Conservation (phyloP, 2,329 filamentous ascomycete species). For the Alternaria sp. region DNA sequence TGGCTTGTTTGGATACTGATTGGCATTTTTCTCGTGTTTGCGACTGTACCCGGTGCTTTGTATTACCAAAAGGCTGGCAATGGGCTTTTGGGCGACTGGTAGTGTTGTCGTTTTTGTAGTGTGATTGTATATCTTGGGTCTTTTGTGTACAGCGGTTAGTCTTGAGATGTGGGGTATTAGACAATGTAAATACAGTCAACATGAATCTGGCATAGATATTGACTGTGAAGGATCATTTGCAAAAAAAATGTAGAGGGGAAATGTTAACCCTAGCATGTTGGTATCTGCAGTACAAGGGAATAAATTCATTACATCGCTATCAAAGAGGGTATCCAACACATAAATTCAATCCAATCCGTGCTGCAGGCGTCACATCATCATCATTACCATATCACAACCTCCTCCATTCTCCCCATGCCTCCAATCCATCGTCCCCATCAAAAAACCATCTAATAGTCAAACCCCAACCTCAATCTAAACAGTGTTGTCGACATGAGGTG, state of each 20-base stretch:
- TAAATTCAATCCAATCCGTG: not conserved
- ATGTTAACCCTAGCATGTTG: not conserved
- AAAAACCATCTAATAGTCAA: not conserved
- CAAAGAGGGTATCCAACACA: not conserved
- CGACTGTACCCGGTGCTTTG: constrained; percentile 1
- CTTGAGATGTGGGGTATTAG: too few species aligned
- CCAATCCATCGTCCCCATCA: not conserved
- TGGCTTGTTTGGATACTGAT: constrained; percentile 32
- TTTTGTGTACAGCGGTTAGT: not conserved
- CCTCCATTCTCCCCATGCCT: not conserved
- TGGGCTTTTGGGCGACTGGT: constrained; percentile 12
- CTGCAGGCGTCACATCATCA: not conserved
- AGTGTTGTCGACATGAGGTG: constrained; percentile 6
- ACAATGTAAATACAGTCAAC: not conserved
- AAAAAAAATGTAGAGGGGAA: too few species aligned
- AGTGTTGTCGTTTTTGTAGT: not conserved
- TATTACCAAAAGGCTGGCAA: not conserved
- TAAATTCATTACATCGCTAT: not conserved
- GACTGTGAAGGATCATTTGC: not conserved
- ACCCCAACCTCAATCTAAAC: not conserved
- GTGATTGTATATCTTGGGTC: not conserved
- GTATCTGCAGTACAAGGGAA: not conserved
- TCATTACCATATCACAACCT: constrained; percentile 5
- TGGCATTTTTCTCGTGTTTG: constrained; percentile 17
- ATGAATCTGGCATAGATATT: not conserved